Evolutionary conservation across 306 rosid species (phyloP), one percentile per base, ranked within the genome.

Genomic region (Amphicarpaea edgeworthii): DNA sequence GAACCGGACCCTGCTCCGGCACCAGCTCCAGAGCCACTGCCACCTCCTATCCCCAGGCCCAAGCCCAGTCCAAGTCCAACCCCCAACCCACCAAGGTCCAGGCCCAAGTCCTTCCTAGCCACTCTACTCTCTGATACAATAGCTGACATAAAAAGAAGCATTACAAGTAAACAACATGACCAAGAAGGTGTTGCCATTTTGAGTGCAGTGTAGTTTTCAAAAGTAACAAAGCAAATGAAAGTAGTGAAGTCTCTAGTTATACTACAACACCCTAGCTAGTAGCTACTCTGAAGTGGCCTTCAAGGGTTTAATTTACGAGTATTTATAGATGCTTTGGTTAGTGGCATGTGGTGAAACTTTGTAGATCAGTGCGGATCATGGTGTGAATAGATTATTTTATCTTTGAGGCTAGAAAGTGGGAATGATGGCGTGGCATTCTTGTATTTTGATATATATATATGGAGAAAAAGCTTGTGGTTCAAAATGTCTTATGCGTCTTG

Each of bases 21-120:
- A 41, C 89, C 87, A 9, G 89, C 46, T 4, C 90, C 89, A 24
- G 83, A 70, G 20, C 89, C 90, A 81, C 83, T 81, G 0, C 85
- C 90, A 74, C 80, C 78, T 57, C 89, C 89, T 46, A 83, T 30
- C 3, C 90, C 90, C 53, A 86, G 43, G 12, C 87, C 90, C 21
- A 86, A 2, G 1, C 87, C 87, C 9, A 83, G 79, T 49, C 89
- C 89, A 74, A 83, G 43, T 1, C 90, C 90, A 81, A 86, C 42
- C 37, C 89, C 87, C 62, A 86, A 4, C 21, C 89, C 87, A 58
- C 89, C 87, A 80, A 86, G 90, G 70, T 86, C 90, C 79, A 83
- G 10, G 47, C 87, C 63, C 69, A 86, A 81, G 76, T 83, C 90
- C 78, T 83, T 83, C 73, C 90, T 83, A 0, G 82, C 90, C 16